Conservation (phyloP, 73 alveolate species). For the Blepharisma stoltei region DNA sequence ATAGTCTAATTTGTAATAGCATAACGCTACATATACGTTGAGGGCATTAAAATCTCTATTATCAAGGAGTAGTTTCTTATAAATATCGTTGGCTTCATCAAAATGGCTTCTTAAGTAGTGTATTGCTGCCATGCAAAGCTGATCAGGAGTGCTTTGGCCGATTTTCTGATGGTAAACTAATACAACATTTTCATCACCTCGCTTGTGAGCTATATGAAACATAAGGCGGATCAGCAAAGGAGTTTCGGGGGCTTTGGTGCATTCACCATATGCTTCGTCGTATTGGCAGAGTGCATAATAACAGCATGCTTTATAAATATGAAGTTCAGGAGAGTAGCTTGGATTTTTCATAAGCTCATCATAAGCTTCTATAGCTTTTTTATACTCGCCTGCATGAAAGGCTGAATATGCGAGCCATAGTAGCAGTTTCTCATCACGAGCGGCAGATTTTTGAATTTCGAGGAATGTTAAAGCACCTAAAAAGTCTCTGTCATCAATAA, state of each 20-base stretch:
- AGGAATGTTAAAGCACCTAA: slow-evolving; percentile 28
- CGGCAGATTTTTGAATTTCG: slow-evolving; percentile 25
- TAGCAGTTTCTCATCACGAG: slow-evolving; percentile 67
- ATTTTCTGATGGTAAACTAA: slow-evolving; percentile 83
- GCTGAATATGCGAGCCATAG: slow-evolving; percentile 78
- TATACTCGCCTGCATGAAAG: slow-evolving; percentile 89
- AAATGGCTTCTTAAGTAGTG: slow-evolving; percentile 83
- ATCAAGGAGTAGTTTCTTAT: slow-evolving; percentile 76
- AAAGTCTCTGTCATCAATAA: slow-evolving; percentile 28
- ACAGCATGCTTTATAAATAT: slow-evolving; percentile 91
- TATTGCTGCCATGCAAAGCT: slow-evolving; percentile 96
- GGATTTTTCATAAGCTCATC: slow-evolving; percentile 71
- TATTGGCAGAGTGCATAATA: slow-evolving; percentile 87
- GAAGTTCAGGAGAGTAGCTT: slow-evolving; percentile 71
- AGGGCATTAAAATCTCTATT: slow-evolving; percentile 88
- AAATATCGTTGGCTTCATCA: slow-evolving; percentile 70
- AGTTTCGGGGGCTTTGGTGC: slow-evolving; percentile 44
- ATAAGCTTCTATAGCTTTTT: slow-evolving; percentile 83
- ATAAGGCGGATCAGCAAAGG: slow-evolving; percentile 71
- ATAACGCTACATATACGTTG: slow-evolving; percentile 95
- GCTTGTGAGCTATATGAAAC: slow-evolving; percentile 92
- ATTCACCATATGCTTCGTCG: slow-evolving; percentile 91
- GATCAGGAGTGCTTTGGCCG: slow-evolving; percentile 69
- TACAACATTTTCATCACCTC: slow-evolving; percentile 88
- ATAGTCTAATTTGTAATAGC: slow-evolving; percentile 96